Evolutionary conservation across 257 asterid species (phyloP).

Genomic region (Orobanche coerulescens): DNA sequence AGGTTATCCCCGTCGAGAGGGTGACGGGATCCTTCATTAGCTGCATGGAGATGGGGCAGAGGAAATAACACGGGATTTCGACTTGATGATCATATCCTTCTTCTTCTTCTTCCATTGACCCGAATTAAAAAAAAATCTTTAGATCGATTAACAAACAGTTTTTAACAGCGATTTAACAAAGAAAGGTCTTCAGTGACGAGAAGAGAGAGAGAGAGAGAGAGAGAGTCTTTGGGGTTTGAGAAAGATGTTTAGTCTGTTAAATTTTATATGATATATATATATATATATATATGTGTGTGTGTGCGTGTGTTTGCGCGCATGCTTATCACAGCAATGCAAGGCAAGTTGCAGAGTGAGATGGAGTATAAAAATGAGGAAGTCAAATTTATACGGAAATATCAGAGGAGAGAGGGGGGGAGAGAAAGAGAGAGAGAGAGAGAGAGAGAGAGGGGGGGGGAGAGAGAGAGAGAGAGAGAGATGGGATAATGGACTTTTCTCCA

Average conservation of each 20-base stretch:
- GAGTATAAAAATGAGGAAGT: conserved; percentile 18
- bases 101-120: conserved; percentile 12
- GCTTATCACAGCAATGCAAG: not conserved
- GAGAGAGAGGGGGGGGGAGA: not conserved
- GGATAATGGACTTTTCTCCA: conserved; percentile 34
- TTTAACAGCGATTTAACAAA: not conserved
- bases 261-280: no score
- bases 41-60: conserved; percentile 83
- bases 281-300: conserved; percentile 14
- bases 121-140: no score
- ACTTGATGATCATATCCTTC: no score
- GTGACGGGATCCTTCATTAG: conserved; percentile 77
- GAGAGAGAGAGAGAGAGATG: not conserved
- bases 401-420: conserved; percentile 4
- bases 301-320: no score
- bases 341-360: not conserved
- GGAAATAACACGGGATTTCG: conserved; percentile 51
- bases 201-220: not conserved
- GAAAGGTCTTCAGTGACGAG: not conserved
- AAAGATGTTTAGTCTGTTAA: no score
- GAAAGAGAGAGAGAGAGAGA: not conserved
- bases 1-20: conserved; percentile 64
- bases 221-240: no score
- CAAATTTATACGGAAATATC: conserved; percentile 33
- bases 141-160: not conserved